Evolutionary conservation across 441 rosid species (phyloP).

Genomic region (Daphne laureola): DNA sequence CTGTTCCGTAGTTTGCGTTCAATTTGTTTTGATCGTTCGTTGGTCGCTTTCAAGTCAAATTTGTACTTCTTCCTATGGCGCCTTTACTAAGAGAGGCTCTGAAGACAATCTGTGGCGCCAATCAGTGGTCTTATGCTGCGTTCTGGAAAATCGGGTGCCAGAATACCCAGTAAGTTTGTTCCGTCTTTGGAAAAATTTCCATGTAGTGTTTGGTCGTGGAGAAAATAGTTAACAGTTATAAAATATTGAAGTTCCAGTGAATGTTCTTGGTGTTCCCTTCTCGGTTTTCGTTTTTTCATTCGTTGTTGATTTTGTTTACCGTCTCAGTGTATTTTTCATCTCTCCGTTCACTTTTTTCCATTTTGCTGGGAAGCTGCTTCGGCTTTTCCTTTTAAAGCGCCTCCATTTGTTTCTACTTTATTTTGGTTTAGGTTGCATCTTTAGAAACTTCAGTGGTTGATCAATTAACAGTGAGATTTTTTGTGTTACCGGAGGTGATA

Average conservation of each 20-base stretch:
- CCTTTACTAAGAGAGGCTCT: slow-evolving; percentile 62
- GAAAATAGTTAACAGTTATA: slow-evolving; percentile 5
- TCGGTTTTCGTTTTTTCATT: slow-evolving; percentile 1
- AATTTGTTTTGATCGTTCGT: not conserved
- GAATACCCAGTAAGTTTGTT: slow-evolving; percentile 58
- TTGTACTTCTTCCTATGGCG: slow-evolving; percentile 31
- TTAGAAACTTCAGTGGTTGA: slow-evolving; percentile 2
- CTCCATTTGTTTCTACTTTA: not conserved
- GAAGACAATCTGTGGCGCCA: slow-evolving; percentile 57
- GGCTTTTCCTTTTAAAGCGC: not conserved
- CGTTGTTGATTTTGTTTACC: not conserved
- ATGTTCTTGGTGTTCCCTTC: not conserved
- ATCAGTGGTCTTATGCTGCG: slow-evolving; percentile 85
- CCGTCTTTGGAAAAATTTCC: no score
- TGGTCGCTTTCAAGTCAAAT: not conserved
- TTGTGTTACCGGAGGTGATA: slow-evolving; percentile 8
- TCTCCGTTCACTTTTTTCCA: no score
- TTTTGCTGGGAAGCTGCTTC: not conserved
- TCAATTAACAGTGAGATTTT: not conserved
- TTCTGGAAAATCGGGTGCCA: slow-evolving; percentile 95
- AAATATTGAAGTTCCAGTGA: not conserved
- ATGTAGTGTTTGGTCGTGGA: slow-evolving; percentile 11
- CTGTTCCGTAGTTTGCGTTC: slow-evolving; percentile 13
- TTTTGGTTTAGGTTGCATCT: slow-evolving; percentile 5
- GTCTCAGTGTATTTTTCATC: no score